Percentiles rank a stretch among this genome's conserved stretches.
phyloP scores from a whole-genome alignment of 129 eudicot species.

The Flaveria trinervia region DNA sequence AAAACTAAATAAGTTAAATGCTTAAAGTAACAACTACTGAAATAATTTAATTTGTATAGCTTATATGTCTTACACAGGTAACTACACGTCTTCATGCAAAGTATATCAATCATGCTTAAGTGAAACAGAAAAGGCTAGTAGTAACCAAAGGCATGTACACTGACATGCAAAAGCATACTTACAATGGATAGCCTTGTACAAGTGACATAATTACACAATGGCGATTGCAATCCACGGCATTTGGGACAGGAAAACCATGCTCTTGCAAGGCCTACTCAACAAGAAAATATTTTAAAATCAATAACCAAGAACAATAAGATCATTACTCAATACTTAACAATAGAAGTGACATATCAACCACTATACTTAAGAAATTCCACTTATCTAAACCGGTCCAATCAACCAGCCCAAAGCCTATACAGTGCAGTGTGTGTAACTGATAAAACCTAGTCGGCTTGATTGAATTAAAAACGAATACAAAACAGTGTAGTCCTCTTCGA shows the following conservation, averaged over 20 bases:
- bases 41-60: conserved; percentile 5
- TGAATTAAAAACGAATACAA: no score
- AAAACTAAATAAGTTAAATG: neutral
- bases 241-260: conserved; percentile 91
- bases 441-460: no score
- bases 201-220: conserved; percentile 97
- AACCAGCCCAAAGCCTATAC: neutral
- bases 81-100: neutral
- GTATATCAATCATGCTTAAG: neutral
- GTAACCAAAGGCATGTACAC: conserved; percentile 9
- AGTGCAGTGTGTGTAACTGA: neutral
- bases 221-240: conserved; percentile 93
- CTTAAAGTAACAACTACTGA: neutral
- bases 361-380: neutral
- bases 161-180: conserved; percentile 31
- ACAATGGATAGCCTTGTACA: conserved; percentile 95
- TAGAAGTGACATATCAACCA: neutral
- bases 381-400: neutral
- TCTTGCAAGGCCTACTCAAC: conserved; percentile 76
- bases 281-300: neutral
- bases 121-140: neutral
- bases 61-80: neutral
- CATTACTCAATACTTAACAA: neutral
- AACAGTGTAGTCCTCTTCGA: no score
- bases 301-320: neutral